Evolutionary conservation across 352 stramenopile genomes (phyloP).

Genomic region (Achlya hypogyna): DNA sequence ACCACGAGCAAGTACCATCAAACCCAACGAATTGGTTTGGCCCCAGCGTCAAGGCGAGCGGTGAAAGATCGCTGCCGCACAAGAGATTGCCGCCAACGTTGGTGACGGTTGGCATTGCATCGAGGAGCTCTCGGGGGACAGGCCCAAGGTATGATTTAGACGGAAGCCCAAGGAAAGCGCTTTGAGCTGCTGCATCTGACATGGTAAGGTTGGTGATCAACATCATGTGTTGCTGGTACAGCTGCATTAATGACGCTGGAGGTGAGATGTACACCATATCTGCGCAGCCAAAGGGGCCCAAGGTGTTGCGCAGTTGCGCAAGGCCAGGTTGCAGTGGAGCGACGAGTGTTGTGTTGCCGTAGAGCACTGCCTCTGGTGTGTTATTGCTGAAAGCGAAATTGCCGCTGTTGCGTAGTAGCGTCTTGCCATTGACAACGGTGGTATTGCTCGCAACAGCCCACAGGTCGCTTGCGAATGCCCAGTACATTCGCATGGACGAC

Average conservation of each 20-base stretch:
- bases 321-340: neutral
- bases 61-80: neutral
- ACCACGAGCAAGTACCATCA: neutral
- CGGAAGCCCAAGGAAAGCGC: neutral
- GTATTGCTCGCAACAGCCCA: neutral
- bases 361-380: neutral
- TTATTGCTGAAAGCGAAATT: neutral
- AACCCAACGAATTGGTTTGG: neutral
- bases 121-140: neutral
- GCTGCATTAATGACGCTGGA: neutral
- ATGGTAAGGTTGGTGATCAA: neutral
- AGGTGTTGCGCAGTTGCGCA: neutral
- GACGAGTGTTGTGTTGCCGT: neutral
- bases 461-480: constrained; percentile 11
- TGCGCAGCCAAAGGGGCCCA: constrained; percentile 6
- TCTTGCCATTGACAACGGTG: neutral
- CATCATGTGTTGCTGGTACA: neutral
- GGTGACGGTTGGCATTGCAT: neutral
- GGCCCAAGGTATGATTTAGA: neutral
- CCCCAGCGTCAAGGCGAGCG: neutral
- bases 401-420: neutral
- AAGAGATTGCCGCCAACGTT: constrained; percentile 2
- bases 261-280: neutral
- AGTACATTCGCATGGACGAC: constrained; percentile 11
- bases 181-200: neutral